Conservation (phyloP, 129 eudicot species). For the Centella asiatica region DNA sequence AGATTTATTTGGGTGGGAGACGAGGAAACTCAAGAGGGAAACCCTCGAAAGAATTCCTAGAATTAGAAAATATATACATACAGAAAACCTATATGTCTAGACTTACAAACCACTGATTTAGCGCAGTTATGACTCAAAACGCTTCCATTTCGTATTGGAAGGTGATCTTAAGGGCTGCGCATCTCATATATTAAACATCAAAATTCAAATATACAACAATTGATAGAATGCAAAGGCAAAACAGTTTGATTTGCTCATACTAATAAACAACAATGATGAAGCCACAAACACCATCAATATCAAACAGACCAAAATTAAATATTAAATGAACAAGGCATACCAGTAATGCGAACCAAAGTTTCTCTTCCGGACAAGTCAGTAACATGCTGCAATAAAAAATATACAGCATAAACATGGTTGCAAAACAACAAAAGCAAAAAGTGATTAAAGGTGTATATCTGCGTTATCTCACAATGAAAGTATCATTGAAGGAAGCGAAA, state of each 20-base stretch:
- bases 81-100: background rate
- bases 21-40: constrained; percentile 41
- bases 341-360: constrained; percentile 62
- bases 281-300: background rate
- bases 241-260: too few species aligned
- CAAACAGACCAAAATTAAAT: background rate
- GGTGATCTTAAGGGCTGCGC: constrained; percentile 98
- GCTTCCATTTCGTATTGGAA: constrained; percentile 68
- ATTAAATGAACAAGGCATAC: constrained; percentile 14
- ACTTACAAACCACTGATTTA: constrained; percentile 21
- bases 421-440: too few species aligned
- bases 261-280: too few species aligned
- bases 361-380: constrained; percentile 60
- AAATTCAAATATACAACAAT: too few species aligned
- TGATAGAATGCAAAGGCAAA: too few species aligned
- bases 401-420: background rate
- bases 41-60: constrained; percentile 48
- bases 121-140: constrained; percentile 97
- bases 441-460: background rate
- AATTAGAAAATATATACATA: background rate
- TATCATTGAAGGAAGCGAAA: constrained; percentile 58
- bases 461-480: constrained; percentile 40
- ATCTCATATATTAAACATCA: too few species aligned
- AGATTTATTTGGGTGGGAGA: background rate
- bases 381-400: constrained; percentile 36